Conservation (phyloP, 371 early-diverging fungal genomes). For the Chytridiales sp. region DNA sequence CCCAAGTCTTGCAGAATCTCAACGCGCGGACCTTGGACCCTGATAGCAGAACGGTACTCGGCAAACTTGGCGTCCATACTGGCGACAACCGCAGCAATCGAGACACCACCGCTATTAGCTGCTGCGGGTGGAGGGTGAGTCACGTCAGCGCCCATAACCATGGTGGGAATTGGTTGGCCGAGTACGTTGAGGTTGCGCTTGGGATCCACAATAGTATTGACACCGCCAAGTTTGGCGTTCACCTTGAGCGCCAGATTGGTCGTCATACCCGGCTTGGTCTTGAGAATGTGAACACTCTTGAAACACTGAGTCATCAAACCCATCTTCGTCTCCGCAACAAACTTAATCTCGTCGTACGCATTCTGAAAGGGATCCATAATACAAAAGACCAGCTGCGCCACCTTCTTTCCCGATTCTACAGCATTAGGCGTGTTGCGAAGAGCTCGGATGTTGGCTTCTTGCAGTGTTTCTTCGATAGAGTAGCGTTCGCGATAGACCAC, state of each 20-base stretch:
- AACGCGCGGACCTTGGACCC: slow-evolving; percentile 42
- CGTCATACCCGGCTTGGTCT: slow-evolving; percentile 42
- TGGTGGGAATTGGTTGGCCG: slow-evolving; percentile 59
- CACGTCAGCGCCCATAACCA: slow-evolving; percentile 90
- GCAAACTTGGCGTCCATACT: slow-evolving; percentile 70
- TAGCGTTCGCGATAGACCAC: slow-evolving; percentile 25
- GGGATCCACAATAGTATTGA: slow-evolving; percentile 37
- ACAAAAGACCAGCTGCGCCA: slow-evolving; percentile 70
- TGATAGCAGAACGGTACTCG: slow-evolving; percentile 35
- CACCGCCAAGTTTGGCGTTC: slow-evolving; percentile 48
- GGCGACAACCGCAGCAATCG: slow-evolving; percentile 82
- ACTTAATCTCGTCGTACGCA: slow-evolving; percentile 90
- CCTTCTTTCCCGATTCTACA: slow-evolving; percentile 37
- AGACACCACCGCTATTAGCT: slow-evolving; percentile 64
- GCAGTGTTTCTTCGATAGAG: slow-evolving; percentile 21
- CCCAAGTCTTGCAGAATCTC: slow-evolving; percentile 59
- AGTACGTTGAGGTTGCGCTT: slow-evolving; percentile 14
- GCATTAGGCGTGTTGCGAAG: too few species aligned
- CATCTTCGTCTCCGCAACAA: slow-evolving; percentile 81
- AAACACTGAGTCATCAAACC: slow-evolving; percentile 90
- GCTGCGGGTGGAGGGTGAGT: slow-evolving; percentile 70
- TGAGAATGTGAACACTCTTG: slow-evolving; percentile 64
- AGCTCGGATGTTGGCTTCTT: slow-evolving; percentile 45
- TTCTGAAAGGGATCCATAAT: slow-evolving; percentile 75
- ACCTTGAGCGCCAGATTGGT: slow-evolving; percentile 51